Evolutionary conservation across 805 yeast genomes (phyloP).

Genomic region (Cyberlindnera saturnus): DNA sequence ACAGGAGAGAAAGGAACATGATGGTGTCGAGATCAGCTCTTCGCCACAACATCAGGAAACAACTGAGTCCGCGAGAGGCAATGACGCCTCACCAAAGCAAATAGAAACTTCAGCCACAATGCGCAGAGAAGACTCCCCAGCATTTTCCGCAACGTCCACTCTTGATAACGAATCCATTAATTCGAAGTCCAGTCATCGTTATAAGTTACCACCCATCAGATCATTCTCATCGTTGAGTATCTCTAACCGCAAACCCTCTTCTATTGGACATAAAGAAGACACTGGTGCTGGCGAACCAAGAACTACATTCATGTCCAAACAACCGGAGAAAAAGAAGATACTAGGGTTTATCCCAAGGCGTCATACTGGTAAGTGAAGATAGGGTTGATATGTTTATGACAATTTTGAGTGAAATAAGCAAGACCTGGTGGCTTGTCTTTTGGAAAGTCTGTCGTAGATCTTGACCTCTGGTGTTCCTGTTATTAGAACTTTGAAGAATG

Average conservation of each 20-base stretch:
- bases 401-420: no score
- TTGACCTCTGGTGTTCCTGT: no score
- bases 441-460: no score
- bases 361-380: neutral
- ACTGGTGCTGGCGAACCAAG: neutral
- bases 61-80: no score
- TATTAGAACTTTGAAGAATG: no score
- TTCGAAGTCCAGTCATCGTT: neutral
- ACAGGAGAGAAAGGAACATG: no score
- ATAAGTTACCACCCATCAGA: neutral
- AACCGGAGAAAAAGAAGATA: neutral
- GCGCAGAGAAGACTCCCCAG: neutral
- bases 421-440: no score
- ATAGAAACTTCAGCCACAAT: neutral
- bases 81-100: no score
- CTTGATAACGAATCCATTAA: neutral
- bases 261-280: neutral
- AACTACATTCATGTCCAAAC: neutral
- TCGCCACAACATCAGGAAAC: no score
- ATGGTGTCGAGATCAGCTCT: no score
- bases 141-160: neutral
- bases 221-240: slow-evolving; percentile 1
- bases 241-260: neutral
- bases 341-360: slow-evolving; percentile 1
- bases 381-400: no score